Evolutionary conservation across 2,329 filamentous ascomycete genomes (phyloP), one percentile per base, ranked within the genome.

Genomic region (Talaromyces verruculosus): DNA sequence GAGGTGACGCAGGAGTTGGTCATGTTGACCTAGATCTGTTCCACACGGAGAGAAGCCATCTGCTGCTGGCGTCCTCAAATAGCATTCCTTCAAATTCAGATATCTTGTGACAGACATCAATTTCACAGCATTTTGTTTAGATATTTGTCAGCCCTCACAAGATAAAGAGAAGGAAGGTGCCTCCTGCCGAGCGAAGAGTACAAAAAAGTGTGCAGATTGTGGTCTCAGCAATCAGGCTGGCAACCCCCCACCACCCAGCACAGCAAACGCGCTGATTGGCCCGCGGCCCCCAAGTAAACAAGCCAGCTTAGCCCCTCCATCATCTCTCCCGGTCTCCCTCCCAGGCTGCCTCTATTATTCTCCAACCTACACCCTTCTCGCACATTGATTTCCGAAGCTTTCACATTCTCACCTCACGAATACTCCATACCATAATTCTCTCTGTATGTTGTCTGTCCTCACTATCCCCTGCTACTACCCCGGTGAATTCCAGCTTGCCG

Each of bases 301-400:
- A 57, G 53, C 53, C 53, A 57, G 53, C 53, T 39, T 57, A 60
- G 57, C 57, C 57, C 57, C 57, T 60, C 57, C 57, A 60, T 60
- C 57, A 45, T 45, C 39, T 60, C 37, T 59, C 35, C 35, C 57
- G 22, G 33, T 41, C 57, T 39, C 19, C 35, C 37, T 60, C 15
- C 57, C 57, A 60, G 57, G 57, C 57, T 60, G 37, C 57, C 37
- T 60, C 37, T 43, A 60, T 60, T 60, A 28, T 45, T 60, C 19
- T 60, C 22, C 57, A 43, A 59, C 57, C 43, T 49, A 49, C 60
- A 25, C 25, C 22, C 30, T 28, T 61, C 30, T 55, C 61, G 43
- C 59, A 57, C 61, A 41, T 28, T 60, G 11, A 6, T 19, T 61
- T 47, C 13, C 53, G 2, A 47, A 15, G n/a, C 59, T 33, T 11